Percentiles rank a stretch among this genome's conserved stretches.
Evolutionary conservation across 306 rosid genomes (phyloP).

Genomic region (Sophora flavescens): DNA sequence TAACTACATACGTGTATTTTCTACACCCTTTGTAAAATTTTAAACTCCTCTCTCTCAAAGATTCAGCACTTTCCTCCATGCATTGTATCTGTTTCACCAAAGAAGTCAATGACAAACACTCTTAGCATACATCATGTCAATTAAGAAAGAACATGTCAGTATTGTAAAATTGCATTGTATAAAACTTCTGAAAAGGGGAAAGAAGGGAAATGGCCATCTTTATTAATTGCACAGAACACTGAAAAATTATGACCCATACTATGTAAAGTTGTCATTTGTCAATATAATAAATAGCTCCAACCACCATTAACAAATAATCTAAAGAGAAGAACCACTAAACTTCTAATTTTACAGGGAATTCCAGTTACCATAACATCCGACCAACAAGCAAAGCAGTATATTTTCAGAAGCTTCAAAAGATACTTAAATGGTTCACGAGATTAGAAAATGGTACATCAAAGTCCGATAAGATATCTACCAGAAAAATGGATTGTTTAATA

Average conservation of each 20-base stretch:
- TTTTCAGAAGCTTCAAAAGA: constrained; percentile 24
- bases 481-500: constrained; percentile 19
- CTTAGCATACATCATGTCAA: constrained; percentile 34
- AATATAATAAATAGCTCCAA: constrained; percentile 31
- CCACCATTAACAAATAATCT: constrained; percentile 30
- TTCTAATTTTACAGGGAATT: constrained; percentile 3
- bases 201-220: constrained; percentile 18
- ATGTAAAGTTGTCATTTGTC: not conserved
- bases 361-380: constrained; percentile 9
- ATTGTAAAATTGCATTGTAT: not conserved
- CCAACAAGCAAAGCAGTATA: constrained; percentile 18
- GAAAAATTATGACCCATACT: constrained; percentile 19
- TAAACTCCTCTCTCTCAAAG: constrained; percentile 91
- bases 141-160: constrained; percentile 38
- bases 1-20: constrained; percentile 90
- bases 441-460: constrained; percentile 1
- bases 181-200: constrained; percentile 13
- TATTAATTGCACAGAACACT: constrained; percentile 17
- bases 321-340: constrained; percentile 18
- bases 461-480: constrained; percentile 3
- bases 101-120: constrained; percentile 39
- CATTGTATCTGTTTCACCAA: constrained; percentile 82
- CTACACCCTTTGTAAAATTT: constrained; percentile 97
- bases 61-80: constrained; percentile 98
- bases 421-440: not conserved